These are phyloP conservation scores for Osmanthus fragrans DNA, from an alignment of 257 asterid genomes.

Conservation along the genomic window DNA sequence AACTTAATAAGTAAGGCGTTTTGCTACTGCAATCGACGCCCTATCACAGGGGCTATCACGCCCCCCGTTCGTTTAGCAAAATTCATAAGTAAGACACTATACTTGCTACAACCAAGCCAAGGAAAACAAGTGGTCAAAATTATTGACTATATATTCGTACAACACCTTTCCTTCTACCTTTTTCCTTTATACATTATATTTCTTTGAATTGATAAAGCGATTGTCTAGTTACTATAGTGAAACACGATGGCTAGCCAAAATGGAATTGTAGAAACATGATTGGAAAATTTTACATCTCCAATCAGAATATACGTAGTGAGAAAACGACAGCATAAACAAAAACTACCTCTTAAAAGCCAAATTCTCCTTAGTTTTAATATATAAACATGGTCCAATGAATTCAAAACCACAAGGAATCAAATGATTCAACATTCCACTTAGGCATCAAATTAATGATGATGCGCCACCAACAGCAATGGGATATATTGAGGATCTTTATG, in stretches of 20 bases:
- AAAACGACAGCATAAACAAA: neutral
- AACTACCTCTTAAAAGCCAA: neutral
- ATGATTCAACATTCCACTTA: neutral
- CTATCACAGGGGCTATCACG: too few relatives aligned
- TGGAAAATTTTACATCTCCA: too few relatives aligned
- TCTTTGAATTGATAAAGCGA: neutral
- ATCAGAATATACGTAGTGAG: neutral
- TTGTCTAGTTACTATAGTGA: too few relatives aligned
- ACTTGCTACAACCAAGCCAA: too few relatives aligned
- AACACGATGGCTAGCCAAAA: neutral
- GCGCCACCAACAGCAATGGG: neutral
- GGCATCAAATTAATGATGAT: neutral
- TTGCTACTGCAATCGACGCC: too few relatives aligned
- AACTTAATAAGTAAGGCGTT: too few relatives aligned
- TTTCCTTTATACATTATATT: neutral
- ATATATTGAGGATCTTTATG: neutral
- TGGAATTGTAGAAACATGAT: neutral
- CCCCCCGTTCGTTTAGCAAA: too few relatives aligned
- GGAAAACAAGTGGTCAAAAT: neutral
- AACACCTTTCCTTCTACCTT: neutral
- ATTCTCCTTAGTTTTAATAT: neutral
- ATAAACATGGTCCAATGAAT: neutral
- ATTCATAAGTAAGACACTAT: too few relatives aligned
- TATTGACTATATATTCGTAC: neutral
- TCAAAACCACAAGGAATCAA: neutral